Percentiles rank a stretch among this genome's conserved stretches.
Evolutionary conservation across 495 filamentous ascomycete genomes (phyloP).

Genomic region (Trichocladium uniseriatum): DNA sequence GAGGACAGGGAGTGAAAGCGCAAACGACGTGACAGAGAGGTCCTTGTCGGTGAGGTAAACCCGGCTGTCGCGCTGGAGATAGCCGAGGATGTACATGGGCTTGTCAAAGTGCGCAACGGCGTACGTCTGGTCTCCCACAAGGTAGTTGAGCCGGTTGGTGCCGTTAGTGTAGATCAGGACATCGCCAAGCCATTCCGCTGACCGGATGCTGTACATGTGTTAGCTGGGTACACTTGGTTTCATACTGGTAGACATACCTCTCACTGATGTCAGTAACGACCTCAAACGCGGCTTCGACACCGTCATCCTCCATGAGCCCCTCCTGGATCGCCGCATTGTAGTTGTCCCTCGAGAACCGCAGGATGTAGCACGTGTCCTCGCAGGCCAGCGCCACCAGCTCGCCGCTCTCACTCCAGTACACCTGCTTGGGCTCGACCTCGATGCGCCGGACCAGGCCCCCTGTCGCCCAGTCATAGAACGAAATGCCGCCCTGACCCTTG

Average conservation of each 20-base stretch:
- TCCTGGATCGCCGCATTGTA: conserved; percentile 73
- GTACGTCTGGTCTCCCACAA: conserved; percentile 96
- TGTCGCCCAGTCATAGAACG: conserved; percentile 91
- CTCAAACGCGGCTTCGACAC: conserved; percentile 94
- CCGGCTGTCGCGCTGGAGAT: conserved; percentile 84
- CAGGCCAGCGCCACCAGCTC: conserved; percentile 89
- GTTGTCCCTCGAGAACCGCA: conserved; percentile 81
- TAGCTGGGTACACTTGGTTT: conserved; percentile 10
- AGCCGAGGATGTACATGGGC: conserved; percentile 89
- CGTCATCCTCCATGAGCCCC: conserved; percentile 83
- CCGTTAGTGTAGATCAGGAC: conserved; percentile 98
- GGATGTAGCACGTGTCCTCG: conserved; percentile 90
- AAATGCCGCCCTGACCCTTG: conserved; percentile 87
- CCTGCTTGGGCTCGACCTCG: conserved; percentile 86
- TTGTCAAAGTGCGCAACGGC: conserved; percentile 97
- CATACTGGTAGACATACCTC: conserved; percentile 38
- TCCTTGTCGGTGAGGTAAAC: conserved; percentile 96
- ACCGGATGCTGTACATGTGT: conserved; percentile 54
- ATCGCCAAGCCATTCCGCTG: conserved; percentile 97
- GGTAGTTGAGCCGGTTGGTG: conserved; percentile 94
- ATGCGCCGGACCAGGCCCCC: conserved; percentile 86
- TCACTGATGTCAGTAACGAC: conserved; percentile 92
- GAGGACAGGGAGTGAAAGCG: conserved; percentile 85
- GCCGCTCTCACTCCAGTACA: conserved; percentile 96
- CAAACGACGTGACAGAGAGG: conserved; percentile 80